Conservation (phyloP, 192 early-diverging fungal genomes). For the Coemansia sp. region DNA sequence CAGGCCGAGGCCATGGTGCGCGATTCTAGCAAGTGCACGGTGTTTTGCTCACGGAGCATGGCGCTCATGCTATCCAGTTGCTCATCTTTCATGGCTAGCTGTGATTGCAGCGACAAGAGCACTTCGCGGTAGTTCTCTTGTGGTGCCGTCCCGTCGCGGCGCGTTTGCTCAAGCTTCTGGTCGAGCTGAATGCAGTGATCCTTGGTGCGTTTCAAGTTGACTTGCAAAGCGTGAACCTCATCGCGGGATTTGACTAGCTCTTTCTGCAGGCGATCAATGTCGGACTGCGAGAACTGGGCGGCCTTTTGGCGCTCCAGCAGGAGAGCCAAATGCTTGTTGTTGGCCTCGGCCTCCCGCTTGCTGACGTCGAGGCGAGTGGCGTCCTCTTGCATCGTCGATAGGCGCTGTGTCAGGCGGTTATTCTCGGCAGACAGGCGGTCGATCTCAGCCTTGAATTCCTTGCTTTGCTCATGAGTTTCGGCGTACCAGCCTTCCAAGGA, state of each 20-base stretch:
- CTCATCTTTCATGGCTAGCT: slow-evolving; percentile 35
- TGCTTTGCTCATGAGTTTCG: slow-evolving; percentile 43
- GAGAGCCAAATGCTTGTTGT: slow-evolving; percentile 24
- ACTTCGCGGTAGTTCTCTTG: slow-evolving; percentile 57
- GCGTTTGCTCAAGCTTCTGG: slow-evolving; percentile 20
- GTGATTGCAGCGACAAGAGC: slow-evolving; percentile 56
- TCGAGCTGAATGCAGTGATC: slow-evolving; percentile 46
- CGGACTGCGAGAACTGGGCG: slow-evolving; percentile 28
- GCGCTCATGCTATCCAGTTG: slow-evolving; percentile 73
- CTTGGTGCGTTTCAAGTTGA: slow-evolving; percentile 47
- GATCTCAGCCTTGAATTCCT: slow-evolving; percentile 32
- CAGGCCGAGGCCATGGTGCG: slow-evolving; percentile 80
- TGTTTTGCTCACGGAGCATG: slow-evolving; percentile 61
- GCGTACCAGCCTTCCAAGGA: slow-evolving; percentile 49
- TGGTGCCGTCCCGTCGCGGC: slow-evolving; percentile 14
- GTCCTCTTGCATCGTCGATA: slow-evolving; percentile 27
- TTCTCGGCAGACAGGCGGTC: slow-evolving; percentile 52
- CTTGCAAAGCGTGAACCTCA: slow-evolving; percentile 37
- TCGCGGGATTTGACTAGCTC: slow-evolving; percentile 51
- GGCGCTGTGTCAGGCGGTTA: slow-evolving; percentile 41
- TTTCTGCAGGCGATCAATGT: slow-evolving; percentile 41
- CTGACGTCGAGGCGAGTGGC: slow-evolving; percentile 28
- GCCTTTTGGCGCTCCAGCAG: slow-evolving; percentile 27
- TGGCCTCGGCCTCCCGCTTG: slow-evolving; percentile 33
- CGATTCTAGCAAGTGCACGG: slow-evolving; percentile 65